Evolutionary conservation across 2,329 filamentous ascomycete genomes (phyloP), one percentile per base, ranked within the genome.

Genomic region (Calonectria pseudoreteaudii): DNA sequence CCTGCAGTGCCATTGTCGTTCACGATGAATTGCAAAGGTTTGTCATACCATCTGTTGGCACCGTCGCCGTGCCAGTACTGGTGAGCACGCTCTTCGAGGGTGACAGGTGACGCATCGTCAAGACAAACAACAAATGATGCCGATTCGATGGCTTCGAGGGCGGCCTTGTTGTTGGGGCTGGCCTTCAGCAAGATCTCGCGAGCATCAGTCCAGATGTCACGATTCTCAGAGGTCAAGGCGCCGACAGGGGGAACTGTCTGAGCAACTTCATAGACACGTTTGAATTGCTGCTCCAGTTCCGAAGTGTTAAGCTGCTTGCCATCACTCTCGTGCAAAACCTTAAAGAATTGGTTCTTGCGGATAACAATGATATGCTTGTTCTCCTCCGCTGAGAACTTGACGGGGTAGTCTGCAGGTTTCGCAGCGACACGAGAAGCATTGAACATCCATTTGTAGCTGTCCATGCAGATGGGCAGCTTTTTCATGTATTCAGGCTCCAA

Each of bases 401-500:
- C 88, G 13, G 94, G 94, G 82, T 95, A 92, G 83, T 99, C 97
- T 41, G 92, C 90, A 16, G 95, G 94, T 81, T 93, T 93, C 68
- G 94, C 94, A 36, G 96, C 93, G 50, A 98, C 93, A 79, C 97
- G 93, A 85, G 92, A 94, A 86, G 91, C 92, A 86, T 99, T 98
- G 91, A 99, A 99, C 97, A 99, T 99, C 91, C 93, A 98, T 87
- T 98, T 90, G 89, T 98, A 98, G 83, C 95, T 97, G 89, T 95
- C 95, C 97, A 99, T 99, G 86, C 96, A 97, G 83, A 98, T 96
- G 74, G 97, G 97, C 73, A 97, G 90, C 87, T 95, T 96, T 89
- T 97, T 97, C 95, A 99, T 98, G 87, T 98, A 98, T 86, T 99
- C 97, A 30, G 97, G 97, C 88, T 99, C 97, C 67, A 99, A 89